Evolutionary conservation across 2,329 filamentous ascomycete species (phyloP), one percentile per base, ranked within the genome.

Genomic region (Phialocephala subalpina): DNA sequence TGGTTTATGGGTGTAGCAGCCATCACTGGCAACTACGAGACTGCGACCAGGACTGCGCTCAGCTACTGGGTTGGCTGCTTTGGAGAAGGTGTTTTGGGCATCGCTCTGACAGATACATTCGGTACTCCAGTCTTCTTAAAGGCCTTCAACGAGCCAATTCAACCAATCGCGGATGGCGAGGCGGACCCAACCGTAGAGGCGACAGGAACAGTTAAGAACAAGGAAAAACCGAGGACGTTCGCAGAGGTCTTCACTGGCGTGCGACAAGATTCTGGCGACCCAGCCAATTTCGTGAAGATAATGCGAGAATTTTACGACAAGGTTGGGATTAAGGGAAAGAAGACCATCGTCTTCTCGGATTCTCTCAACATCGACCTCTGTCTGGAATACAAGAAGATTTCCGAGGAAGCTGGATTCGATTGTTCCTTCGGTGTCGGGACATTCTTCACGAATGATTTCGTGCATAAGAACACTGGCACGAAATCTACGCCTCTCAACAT

Each of bases 1-100:
- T 99, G 96, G 96, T 98, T 97, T 82, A 99, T 99, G 96, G 94
- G 93, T 49, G 95, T 97, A 69, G 96, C 96, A 0, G 94, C 96
- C 45, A 93, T 97, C 72, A 92, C 91, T 4, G 86, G 93, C 69
- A 87, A 97, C 79, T 99, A 99, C 77, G 86, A 88, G 72, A 84
- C 86, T 68, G 94, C 96, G 2, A 97, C 94, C 42, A 93, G 97
- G 77, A 86, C 90, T 69, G 94, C 93, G 0, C 82, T 99, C 72
- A 85, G 88, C 65, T 93, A 97, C 77, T 99, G 96, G 96, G 87
- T 97, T 38, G 89, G 90, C 60, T 97, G 92, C 67, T 99, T 97
- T 76, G 96, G 96, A 3, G 89, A 91, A 75, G 92, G 85, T 40
- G 90, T 95, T 38, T 85, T 97, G 36, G 89, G 91, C 6, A 94